These are phyloP conservation scores for Gaertneriomyces semiglobifer DNA, from an alignment of 192 early-diverging fungal species.

Conservation along the genomic window DNA sequence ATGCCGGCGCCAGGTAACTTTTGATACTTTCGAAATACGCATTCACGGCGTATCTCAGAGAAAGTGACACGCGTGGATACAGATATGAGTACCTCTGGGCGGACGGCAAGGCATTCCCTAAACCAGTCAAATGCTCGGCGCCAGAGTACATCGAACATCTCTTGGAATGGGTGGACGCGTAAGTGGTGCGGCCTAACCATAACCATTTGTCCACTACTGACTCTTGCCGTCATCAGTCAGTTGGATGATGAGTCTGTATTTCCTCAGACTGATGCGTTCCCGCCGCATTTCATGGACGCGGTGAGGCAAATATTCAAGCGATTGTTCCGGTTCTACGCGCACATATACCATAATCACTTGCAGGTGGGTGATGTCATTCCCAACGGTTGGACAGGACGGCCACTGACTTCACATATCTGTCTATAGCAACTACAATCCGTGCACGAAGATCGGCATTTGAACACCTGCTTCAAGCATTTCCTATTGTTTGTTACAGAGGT, in stretches of 20 bases:
- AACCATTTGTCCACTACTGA: neutral
- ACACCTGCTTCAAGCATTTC: constrained; percentile 42
- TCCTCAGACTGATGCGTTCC: constrained; percentile 30
- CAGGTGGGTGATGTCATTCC: constrained; percentile 13
- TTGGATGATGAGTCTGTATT: constrained; percentile 32
- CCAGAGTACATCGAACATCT: constrained; percentile 36
- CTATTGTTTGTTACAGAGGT: constrained; percentile 36
- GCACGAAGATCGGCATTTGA: constrained; percentile 41
- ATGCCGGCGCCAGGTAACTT: constrained; percentile 22
- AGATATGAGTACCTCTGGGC: constrained; percentile 46
- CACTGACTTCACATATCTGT: neutral
- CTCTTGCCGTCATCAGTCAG: constrained; percentile 3
- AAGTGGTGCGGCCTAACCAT: neutral
- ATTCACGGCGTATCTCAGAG: no score
- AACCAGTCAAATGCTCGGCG: constrained; percentile 29
- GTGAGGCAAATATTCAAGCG: constrained; percentile 39
- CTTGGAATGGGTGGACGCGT: constrained; percentile 34
- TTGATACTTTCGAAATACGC: no score
- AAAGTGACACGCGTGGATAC: neutral
- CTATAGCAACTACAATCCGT: constrained; percentile 39
- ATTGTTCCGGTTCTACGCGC: constrained; percentile 37
- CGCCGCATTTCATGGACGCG: constrained; percentile 21
- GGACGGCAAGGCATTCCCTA: constrained; percentile 38
- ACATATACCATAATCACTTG: constrained; percentile 37
- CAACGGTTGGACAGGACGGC: neutral